Percentiles rank a stretch among this genome's conserved stretches.
These are phyloP conservation scores for Yamadazyma taylorii DNA, from an alignment of 1,139 yeast species.

Conservation along the genomic window DNA sequence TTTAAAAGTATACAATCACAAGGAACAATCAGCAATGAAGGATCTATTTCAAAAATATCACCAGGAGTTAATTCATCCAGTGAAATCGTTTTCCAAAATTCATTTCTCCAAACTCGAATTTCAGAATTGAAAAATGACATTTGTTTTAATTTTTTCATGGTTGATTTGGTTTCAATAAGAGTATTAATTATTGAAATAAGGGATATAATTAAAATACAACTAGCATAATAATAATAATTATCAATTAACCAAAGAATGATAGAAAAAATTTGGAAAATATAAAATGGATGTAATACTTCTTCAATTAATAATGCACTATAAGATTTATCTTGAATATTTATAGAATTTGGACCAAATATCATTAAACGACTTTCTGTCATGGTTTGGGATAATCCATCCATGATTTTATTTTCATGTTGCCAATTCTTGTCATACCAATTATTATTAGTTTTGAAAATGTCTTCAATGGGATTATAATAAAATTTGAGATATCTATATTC, in stretches of 20 bases:
- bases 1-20: conserved; percentile 85
- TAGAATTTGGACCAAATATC: conserved; percentile 76
- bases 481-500: conserved; percentile 82
- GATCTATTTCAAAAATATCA: conserved; percentile 90
- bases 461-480: conserved; percentile 83
- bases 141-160: conserved; percentile 69
- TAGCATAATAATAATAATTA: conserved; percentile 89
- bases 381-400: conserved; percentile 72
- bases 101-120: conserved; percentile 88
- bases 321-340: conserved; percentile 76
- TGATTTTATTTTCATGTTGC: conserved; percentile 57
- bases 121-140: conserved; percentile 75
- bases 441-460: conserved; percentile 76
- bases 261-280: conserved; percentile 90
- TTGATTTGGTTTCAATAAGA: conserved; percentile 75
- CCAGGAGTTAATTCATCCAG: conserved; percentile 94
- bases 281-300: conserved; percentile 93
- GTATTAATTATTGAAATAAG: conserved; percentile 77
- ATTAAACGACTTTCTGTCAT: conserved; percentile 63
- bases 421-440: conserved; percentile 86
- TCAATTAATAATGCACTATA: conserved; percentile 66
- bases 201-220: conserved; percentile 87
- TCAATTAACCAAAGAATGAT: conserved; percentile 90
- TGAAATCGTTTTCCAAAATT: conserved; percentile 83
- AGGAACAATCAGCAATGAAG: conserved; percentile 70